Evolutionary conservation across 306 rosid genomes (phyloP).

Genomic region (Malus asiatica): DNA sequence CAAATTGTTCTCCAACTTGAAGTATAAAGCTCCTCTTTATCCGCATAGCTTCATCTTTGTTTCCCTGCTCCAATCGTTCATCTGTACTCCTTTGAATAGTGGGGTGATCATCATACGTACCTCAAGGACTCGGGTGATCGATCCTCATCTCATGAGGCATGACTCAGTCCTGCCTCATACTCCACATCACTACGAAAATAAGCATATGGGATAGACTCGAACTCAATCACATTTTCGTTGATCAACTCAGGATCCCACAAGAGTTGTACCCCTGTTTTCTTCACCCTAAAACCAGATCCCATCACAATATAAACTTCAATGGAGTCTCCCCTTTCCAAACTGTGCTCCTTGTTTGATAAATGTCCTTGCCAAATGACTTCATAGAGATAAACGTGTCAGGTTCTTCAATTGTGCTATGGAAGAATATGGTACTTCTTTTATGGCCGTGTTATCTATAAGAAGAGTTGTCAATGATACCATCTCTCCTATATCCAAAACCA

Average conservation of each 20-base stretch:
- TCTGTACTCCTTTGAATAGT: too few species aligned
- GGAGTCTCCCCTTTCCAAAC: constrained; percentile 14
- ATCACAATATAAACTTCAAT: constrained; percentile 4
- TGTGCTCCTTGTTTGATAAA: background rate
- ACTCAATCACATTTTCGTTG: background rate
- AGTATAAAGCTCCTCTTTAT: too few species aligned
- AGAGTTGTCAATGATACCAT: constrained; percentile 36
- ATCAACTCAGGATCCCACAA: background rate
- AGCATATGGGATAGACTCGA: background rate
- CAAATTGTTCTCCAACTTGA: too few species aligned
- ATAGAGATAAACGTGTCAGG: constrained; percentile 26
- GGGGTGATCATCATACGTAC: too few species aligned
- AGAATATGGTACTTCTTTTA: constrained; percentile 18
- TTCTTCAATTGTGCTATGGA: constrained; percentile 16
- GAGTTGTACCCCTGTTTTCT: constrained; percentile 5
- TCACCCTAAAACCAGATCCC: constrained; percentile 1
- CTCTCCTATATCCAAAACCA: constrained; percentile 26
- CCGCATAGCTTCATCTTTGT: too few species aligned
- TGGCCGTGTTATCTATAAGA: constrained; percentile 24
- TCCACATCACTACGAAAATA: background rate
- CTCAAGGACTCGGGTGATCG: too few species aligned
- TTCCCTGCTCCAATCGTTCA: too few species aligned
- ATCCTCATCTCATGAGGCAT: too few species aligned
- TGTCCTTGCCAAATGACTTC: constrained; percentile 18
- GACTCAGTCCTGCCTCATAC: too few species aligned